Evolutionary conservation across 1,284 basidiomycete species (phyloP), one percentile per base, ranked within the genome.

Genomic region (Ceratobasidium sp.): DNA sequence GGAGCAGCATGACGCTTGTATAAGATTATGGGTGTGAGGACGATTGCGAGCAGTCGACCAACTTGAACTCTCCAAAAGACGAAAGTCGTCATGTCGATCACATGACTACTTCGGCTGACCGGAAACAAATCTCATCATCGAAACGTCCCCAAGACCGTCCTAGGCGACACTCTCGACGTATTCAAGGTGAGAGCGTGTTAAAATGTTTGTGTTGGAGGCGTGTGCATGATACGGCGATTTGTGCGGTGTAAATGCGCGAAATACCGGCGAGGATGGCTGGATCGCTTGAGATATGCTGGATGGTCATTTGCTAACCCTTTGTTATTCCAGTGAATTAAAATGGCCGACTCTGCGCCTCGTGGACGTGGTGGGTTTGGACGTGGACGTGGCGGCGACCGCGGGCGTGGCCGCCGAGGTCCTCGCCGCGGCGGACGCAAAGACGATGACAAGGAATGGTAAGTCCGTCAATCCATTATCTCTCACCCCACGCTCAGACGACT

Each of bases 371-470:
- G 92, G 84, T 92, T 93, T 79, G 81, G 81, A 72, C 79, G 84
- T 90, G 93, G 84, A 78, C 84, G 85, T 80, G 84, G 85, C 80
- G 85, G 86, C 78, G 83, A 85, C 79, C 82, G 85, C 82, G 94
- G 96, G 84, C 95, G 94, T 80, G 93, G 95, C 74, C 91, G 95
- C 79, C 88, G 95, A 80, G 95, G 96, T 76, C 91, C 94, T 79
- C 93, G 97, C 82, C 93, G 97, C 81, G 96, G 97, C 78, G 94
- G 93, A 78, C 95, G 95, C 87, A 97, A 96, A 86, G 97, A 98
- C 81, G 96, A 98, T 84, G 97, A 98, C 86, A 98, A 98, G 89
- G 96, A 98, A 86, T 98, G 96, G 96, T 96, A 83, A 61, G 76
- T 83, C 92, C 87, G 74, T 11, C 9, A 14, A 43, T 24, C 5